Conservation (phyloP, 768 basidiomycete genomes). For the Clathrus columnatus region DNA sequence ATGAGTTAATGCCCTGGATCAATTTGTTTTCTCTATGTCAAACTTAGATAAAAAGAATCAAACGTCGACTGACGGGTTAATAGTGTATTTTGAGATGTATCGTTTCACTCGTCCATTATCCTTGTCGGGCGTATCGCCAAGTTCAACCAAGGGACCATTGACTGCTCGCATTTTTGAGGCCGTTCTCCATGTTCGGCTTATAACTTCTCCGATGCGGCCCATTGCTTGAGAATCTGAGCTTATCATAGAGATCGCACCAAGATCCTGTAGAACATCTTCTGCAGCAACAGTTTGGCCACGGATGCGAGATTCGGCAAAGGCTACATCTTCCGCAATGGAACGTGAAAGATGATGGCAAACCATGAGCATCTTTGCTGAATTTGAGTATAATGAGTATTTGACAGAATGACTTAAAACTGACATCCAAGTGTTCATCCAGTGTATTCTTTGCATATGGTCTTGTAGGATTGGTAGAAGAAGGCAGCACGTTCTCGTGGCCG, state of each 20-base stretch:
- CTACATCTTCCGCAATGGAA: slow-evolving; percentile 85
- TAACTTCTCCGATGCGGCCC: slow-evolving; percentile 95
- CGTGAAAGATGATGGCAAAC: slow-evolving; percentile 97
- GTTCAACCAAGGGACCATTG: slow-evolving; percentile 57
- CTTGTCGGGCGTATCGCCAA: slow-evolving; percentile 60
- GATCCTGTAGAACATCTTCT: slow-evolving; percentile 90
- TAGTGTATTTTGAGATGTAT: slow-evolving; percentile 93
- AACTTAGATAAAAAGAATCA: slow-evolving; percentile 5
- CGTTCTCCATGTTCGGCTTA: slow-evolving; percentile 90
- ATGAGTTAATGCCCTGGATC: slow-evolving; percentile 77
- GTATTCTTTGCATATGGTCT: slow-evolving; percentile 88
- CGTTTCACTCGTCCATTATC: slow-evolving; percentile 93
- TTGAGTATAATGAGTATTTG: not conserved
- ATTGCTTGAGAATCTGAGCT: slow-evolving; percentile 96
- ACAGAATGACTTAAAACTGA: slow-evolving; percentile 28
- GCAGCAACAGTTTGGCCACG: slow-evolving; percentile 95
- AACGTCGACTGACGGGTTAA: slow-evolving; percentile 73
- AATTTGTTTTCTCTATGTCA: not conserved
- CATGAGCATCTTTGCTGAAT: slow-evolving; percentile 80
- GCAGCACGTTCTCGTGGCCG: slow-evolving; percentile 79
- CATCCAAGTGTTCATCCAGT: slow-evolving; percentile 93
- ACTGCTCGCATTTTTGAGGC: slow-evolving; percentile 88
- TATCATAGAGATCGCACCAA: slow-evolving; percentile 93
- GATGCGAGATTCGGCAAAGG: slow-evolving; percentile 96
- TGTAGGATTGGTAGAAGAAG: slow-evolving; percentile 96